phyloP scores from a whole-genome alignment of 2,329 filamentous ascomycete species.

The Graphiopsis chlorocephala region DNA sequence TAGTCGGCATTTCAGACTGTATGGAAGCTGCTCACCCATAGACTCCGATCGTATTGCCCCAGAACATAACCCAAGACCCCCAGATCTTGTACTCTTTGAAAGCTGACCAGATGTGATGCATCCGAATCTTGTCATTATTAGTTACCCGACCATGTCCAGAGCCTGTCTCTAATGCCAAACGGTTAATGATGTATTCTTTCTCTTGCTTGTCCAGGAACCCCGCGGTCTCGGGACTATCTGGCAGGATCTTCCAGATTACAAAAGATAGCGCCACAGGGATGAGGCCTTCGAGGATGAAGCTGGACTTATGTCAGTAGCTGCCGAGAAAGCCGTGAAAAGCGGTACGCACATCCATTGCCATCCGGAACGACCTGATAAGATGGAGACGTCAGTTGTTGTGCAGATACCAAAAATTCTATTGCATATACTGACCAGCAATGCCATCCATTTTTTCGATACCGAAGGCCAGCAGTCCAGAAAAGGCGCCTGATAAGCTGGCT shows the following conservation, averaged over 20 bases:
- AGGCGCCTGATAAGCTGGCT: conserved; percentile 48
- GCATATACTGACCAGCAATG: conserved; percentile 16
- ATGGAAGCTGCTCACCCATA: conserved; percentile 38
- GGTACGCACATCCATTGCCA: conserved; percentile 30
- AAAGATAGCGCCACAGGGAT: conserved; percentile 42
- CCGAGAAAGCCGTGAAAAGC: conserved; percentile 37
- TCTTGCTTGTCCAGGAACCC: conserved; percentile 52
- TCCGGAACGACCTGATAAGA: conserved; percentile 16
- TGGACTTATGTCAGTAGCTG: conserved; percentile 8
- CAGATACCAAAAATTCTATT: neutral
- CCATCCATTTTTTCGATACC: conserved; percentile 37
- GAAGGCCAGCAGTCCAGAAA: conserved; percentile 52
- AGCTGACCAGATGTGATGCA: conserved; percentile 41
- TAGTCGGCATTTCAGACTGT: neutral
- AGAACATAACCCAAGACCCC: conserved; percentile 35
- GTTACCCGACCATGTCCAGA: conserved; percentile 20
- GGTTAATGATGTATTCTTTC: conserved; percentile 41
- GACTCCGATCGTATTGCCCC: conserved; percentile 49
- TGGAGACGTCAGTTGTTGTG: neutral
- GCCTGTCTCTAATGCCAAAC: conserved; percentile 33
- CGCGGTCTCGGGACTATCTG: conserved; percentile 58
- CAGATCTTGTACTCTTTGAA: conserved; percentile 48
- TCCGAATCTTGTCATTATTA: conserved; percentile 32
- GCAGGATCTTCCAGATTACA: conserved; percentile 45
- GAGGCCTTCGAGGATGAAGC: conserved; percentile 21